Evolutionary conservation across 129 eudicot species (phyloP).

Genomic region (Tagetes patula): DNA sequence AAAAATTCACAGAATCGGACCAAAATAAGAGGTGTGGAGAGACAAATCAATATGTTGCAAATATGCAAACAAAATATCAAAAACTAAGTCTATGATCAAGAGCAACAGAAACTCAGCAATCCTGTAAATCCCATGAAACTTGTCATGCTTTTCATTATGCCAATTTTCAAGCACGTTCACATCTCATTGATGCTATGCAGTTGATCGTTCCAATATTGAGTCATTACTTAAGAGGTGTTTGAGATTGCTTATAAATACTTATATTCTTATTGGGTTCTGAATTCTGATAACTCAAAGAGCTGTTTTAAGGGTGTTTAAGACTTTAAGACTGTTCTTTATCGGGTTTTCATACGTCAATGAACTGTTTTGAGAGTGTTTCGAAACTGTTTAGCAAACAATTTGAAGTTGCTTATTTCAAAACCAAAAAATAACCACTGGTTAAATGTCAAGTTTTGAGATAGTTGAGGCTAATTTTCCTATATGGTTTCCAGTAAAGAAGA

Average conservation of each 20-base stretch:
- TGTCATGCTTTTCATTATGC: neutral
- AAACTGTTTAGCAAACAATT: neutral
- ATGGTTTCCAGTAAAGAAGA: too few species aligned
- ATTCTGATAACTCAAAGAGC: neutral
- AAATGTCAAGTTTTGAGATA: neutral
- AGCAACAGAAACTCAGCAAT: neutral
- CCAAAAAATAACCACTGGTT: neutral
- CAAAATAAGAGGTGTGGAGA: too few species aligned
- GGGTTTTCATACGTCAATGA: neutral
- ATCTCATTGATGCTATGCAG: neutral
- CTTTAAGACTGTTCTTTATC: neutral
- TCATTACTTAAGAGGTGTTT: neutral
- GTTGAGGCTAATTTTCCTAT: neutral
- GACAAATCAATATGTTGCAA: too few species aligned
- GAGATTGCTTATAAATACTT: neutral
- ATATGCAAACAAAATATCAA: neutral
- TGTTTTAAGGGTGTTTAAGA: neutral
- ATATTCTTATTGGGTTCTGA: neutral
- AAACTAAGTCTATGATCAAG: neutral
- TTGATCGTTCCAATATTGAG: neutral
- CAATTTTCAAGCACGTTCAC: neutral
- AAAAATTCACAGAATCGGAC: too few species aligned
- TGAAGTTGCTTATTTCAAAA: neutral
- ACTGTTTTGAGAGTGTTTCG: neutral
- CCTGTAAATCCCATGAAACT: neutral